phyloP scores from a whole-genome alignment of 2,329 filamentous ascomycete genomes.

The Aciculosporium take region DNA sequence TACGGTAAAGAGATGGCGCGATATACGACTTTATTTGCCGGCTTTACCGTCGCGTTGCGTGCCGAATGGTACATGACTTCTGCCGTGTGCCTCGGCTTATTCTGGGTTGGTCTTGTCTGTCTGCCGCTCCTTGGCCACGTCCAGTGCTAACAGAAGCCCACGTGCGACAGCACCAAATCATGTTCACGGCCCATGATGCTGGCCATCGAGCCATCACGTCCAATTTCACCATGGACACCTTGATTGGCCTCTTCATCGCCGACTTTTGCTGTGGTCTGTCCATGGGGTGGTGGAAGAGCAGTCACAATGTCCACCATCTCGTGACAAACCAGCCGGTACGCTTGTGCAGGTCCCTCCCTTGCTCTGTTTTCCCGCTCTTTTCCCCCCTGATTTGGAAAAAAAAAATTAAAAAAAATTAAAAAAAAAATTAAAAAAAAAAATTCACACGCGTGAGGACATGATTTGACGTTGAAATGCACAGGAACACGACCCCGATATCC shows the following conservation, averaged over 20 bases:
- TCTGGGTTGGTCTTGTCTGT: conserved; percentile 36
- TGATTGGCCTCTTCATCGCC: conserved; percentile 48
- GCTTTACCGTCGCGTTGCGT: conserved; percentile 31
- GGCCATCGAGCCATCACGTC: conserved; percentile 49
- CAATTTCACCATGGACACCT: conserved; percentile 41
- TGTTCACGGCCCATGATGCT: conserved; percentile 54
- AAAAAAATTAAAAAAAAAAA: too few relatives aligned
- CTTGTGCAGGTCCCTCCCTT: not conserved
- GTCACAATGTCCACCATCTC: conserved; percentile 54
- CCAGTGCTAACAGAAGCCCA: conserved; percentile 8
- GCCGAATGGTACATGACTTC: conserved; percentile 42
- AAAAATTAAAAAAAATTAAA: too few relatives aligned
- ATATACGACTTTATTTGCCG: conserved; percentile 34
- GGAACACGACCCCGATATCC: conserved; percentile 45
- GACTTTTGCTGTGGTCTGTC: conserved; percentile 53
- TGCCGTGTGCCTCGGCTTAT: conserved; percentile 43
- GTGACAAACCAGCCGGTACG: conserved; percentile 45
- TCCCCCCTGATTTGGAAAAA: not conserved
- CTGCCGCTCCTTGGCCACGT: too few relatives aligned
- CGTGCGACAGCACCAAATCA: conserved; percentile 44
- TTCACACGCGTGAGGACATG: not conserved
- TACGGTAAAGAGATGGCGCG: conserved; percentile 45
- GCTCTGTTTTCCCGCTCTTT: not conserved
- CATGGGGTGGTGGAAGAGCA: conserved; percentile 57
- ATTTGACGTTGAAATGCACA: conserved; percentile 8